Conservation (phyloP, 78 protist species). For the Polysphondylium violaceum region DNA sequence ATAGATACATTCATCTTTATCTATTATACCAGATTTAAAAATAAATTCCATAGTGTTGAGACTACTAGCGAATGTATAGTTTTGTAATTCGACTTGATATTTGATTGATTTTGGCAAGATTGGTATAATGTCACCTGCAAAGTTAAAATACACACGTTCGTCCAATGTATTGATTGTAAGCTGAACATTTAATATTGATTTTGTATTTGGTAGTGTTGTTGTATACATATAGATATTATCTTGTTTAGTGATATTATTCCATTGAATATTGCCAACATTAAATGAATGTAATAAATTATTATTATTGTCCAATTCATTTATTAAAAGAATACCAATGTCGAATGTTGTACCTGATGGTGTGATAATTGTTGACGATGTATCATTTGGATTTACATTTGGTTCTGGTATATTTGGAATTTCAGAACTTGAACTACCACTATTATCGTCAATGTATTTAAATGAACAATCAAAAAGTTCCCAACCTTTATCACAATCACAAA, state of each 20-base stretch:
- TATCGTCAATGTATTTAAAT: too few species aligned
- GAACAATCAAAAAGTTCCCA: conserved; percentile 7
- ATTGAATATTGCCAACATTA: not conserved
- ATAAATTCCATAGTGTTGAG: not conserved
- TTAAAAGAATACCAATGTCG: conserved; percentile 4
- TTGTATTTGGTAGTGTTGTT: not conserved
- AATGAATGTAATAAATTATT: not conserved
- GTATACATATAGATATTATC: not conserved
- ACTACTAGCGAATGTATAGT: not conserved
- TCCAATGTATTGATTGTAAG: not conserved
- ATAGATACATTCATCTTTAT: not conserved
- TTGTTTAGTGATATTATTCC: not conserved
- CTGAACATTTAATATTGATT: conserved; percentile 5
- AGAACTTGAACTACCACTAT: too few species aligned
- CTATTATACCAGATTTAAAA: not conserved
- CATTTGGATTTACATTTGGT: not conserved
- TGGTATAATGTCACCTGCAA: conserved; percentile 29
- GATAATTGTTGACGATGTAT: not conserved
- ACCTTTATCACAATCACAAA: conserved; percentile 5
- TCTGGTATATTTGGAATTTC: too few species aligned
- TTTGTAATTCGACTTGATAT: conserved; percentile 6
- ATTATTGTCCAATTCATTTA: not conserved
- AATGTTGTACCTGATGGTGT: not conserved
- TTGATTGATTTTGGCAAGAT: conserved; percentile 23
- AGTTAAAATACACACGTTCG: not conserved